Evolutionary conservation across 73 alveolate species (phyloP).

Genomic region (Paramecium caudatum): DNA sequence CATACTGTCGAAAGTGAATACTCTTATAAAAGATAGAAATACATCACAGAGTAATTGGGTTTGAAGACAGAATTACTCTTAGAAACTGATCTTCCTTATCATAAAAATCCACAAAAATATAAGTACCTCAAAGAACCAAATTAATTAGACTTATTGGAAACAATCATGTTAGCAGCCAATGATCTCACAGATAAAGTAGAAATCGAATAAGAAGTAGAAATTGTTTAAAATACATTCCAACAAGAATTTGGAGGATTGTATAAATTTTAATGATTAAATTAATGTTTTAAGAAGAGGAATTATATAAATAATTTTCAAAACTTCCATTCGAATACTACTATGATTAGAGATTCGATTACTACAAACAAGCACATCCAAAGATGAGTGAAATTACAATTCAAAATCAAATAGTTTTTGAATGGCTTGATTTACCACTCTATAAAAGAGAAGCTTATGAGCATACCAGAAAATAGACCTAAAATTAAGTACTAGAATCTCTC

Average conservation of each 20-base stretch:
- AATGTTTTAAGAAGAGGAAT: background rate
- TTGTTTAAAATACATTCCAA: background rate
- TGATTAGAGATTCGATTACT: constrained; percentile 1
- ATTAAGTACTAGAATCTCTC: too few relatives aligned
- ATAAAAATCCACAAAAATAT: constrained; percentile 41
- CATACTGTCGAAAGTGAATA: constrained; percentile 60
- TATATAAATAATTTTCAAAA: background rate
- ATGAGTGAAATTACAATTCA: constrained; percentile 17
- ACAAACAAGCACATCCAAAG: constrained; percentile 16
- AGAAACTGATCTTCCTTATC: constrained; percentile 40
- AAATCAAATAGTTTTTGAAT: background rate
- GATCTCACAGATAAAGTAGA: background rate
- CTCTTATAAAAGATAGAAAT: constrained; percentile 74
- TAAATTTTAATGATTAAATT: constrained; percentile 45
- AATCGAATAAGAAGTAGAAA: background rate
- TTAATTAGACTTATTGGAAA: constrained; percentile 39
- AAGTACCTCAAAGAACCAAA: constrained; percentile 26
- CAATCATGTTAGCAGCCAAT: background rate
- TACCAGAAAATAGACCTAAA: background rate
- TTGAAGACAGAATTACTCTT: constrained; percentile 49
- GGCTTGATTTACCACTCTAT: background rate
- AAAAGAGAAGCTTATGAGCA: constrained; percentile 25
- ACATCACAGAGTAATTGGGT: constrained; percentile 69
- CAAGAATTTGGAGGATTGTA: constrained; percentile 38
- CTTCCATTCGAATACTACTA: constrained; percentile 1